Percentiles rank a stretch among this genome's conserved stretches.
These are phyloP conservation scores for Penicillium maclennaniae DNA, from an alignment of 495 filamentous ascomycete species.

Conservation along the genomic window DNA sequence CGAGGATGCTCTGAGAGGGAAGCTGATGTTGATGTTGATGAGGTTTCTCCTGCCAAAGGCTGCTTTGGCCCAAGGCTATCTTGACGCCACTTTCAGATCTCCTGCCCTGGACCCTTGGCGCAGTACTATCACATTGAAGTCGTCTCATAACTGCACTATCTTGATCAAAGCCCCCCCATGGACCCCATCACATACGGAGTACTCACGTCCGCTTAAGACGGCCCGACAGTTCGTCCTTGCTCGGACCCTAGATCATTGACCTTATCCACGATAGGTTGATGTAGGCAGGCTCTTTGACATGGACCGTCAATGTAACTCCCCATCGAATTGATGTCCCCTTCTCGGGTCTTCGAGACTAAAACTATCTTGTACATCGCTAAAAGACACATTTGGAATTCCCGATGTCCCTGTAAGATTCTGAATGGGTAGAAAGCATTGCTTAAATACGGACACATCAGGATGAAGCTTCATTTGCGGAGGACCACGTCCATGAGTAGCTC, in stretches of 20 bases:
- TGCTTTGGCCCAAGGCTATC: conserved; percentile 1
- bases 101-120: background rate
- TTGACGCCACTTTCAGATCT: background rate
- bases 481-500: background rate
- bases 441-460: background rate
- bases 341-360: background rate
- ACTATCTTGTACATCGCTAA: background rate
- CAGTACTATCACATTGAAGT: background rate
- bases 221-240: background rate
- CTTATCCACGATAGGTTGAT: background rate
- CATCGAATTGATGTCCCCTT: background rate
- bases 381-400: too few species aligned
- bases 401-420: too few species aligned
- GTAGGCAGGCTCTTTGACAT: background rate
- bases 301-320: background rate
- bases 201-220: too few species aligned
- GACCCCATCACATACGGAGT: too few species aligned
- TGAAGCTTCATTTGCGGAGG: background rate
- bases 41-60: too few species aligned
- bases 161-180: background rate
- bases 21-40: too few species aligned
- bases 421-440: background rate
- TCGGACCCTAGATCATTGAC: background rate
- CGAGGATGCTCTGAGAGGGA: background rate
- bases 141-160: background rate